Base-by-base conservation (phyloP, 768 basidiomycete genomes). In the Gloeopeniophorella convolvens region DNA sequence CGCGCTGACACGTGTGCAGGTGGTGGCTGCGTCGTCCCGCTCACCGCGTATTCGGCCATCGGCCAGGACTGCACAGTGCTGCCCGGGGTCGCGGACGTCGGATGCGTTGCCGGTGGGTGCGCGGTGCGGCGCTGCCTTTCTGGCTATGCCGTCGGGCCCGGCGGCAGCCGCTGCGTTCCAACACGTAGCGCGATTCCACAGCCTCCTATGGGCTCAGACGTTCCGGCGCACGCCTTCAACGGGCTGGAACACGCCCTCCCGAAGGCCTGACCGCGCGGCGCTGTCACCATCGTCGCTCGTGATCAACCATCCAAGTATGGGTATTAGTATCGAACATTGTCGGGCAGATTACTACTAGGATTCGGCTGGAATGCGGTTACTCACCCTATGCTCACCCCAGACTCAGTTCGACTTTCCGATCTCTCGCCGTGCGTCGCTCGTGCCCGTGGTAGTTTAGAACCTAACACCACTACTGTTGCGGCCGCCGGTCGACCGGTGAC, bases 41-140 rank as follows among this genome's bases (percentile, higher is more conserved):
- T 70, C 28, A 56, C 60, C n/a, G 59, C 56, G 9, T 54, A 50
- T 37, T 56, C 63, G n/a, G 55, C 60, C n/a, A 41, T 62, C n/a
- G 77, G 78, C 20, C 50, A 62, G 8, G 78, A 80, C 53, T 80
- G 78, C 59, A 74, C 74, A 3, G 68, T 69, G 16, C 67, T 80
- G 23, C 65, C 63, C 2, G 73, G 75, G 10, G 72, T 76, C 27
- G 67, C 70, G 23, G 75, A 75, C 47, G 77, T 80, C 13, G 66
- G 74, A 4, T 80, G 78, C 60, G 42, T 67, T 6, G 44, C 42
- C 11, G 76, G 77, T 4, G 42, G 64, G 16, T 80, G 78, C 57
- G 51, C 65, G 24, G 71, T 78, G 2, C 63, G 65, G 41, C 70
- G 70, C 30, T 79, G 77, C 68, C 66, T 68, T 56, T 60, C 66